phyloP scores from a whole-genome alignment of 2,329 filamentous ascomycete genomes.

The Diplodia mutila region DNA sequence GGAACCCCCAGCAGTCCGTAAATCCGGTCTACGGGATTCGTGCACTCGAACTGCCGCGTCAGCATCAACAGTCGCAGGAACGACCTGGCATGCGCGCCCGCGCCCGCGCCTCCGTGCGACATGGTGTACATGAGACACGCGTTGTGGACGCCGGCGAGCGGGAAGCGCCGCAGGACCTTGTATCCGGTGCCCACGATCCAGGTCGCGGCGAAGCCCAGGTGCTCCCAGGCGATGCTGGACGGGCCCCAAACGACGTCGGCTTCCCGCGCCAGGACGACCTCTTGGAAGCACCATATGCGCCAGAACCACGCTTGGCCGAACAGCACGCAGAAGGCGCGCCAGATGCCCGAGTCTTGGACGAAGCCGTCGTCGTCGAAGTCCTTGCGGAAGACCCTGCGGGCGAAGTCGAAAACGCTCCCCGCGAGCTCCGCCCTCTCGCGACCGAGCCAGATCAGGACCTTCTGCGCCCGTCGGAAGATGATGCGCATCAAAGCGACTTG shows the following conservation, averaged over 20 bases:
- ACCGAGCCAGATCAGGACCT: background rate
- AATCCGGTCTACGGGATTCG: background rate
- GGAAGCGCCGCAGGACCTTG: background rate
- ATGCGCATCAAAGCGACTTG: background rate
- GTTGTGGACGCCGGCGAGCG: background rate
- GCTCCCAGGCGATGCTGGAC: background rate
- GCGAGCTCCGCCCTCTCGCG: no score
- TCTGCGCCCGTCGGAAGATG: background rate
- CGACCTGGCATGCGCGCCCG: background rate
- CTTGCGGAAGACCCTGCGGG: background rate
- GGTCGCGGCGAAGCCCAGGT: background rate
- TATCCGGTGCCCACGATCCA: background rate
- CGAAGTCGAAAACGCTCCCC: background rate
- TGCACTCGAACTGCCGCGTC: background rate
- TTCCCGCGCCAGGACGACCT: background rate
- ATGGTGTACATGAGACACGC: background rate
- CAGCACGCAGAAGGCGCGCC: background rate
- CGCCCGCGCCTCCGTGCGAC: background rate
- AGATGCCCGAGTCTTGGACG: background rate
- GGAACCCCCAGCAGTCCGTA: background rate
- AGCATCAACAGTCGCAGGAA: background rate
- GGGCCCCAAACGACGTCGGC: background rate
- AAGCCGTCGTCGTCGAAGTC: background rate
- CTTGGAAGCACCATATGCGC: background rate
- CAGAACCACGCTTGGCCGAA: background rate